These are phyloP conservation scores for Leersia perrieri DNA, from an alignment of 176 grass and related monocot genomes.

Conservation along the genomic window DNA sequence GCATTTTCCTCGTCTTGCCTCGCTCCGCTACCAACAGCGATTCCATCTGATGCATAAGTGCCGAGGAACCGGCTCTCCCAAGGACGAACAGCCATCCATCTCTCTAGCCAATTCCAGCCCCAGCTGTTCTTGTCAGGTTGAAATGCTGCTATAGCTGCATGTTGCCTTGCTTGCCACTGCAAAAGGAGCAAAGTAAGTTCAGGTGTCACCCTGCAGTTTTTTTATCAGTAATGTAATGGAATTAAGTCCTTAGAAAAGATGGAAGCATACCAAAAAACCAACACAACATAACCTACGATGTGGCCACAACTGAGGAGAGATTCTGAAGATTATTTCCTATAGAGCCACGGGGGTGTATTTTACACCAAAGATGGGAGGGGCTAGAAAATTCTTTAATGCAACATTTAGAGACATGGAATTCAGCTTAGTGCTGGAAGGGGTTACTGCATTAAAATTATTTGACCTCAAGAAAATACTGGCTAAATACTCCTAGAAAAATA, in stretches of 20 bases:
- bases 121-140: constrained; percentile 76
- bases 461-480: not conserved
- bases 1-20: constrained; percentile 37
- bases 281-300: not conserved
- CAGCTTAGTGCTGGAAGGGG: not conserved
- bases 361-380: not conserved
- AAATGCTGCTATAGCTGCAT: constrained; percentile 36
- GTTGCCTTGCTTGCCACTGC: constrained; percentile 92
- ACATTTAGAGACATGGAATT: not conserved
- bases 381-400: not conserved
- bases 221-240: not conserved
- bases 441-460: not conserved
- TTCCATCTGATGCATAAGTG: constrained; percentile 50
- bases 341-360: not conserved
- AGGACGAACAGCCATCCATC: constrained; percentile 92
- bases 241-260: not conserved
- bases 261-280: not conserved
- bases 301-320: not conserved
- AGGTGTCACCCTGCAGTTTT: not conserved
- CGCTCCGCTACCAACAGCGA: constrained; percentile 24
- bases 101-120: constrained; percentile 98
- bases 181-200: constrained; percentile 19
- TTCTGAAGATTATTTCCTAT: not conserved
- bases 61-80: constrained; percentile 97
- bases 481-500: not conserved